Base-by-base conservation (phyloP, 2,329 filamentous ascomycete genomes). In the Gnomoniopsis smithogilvyi region DNA sequence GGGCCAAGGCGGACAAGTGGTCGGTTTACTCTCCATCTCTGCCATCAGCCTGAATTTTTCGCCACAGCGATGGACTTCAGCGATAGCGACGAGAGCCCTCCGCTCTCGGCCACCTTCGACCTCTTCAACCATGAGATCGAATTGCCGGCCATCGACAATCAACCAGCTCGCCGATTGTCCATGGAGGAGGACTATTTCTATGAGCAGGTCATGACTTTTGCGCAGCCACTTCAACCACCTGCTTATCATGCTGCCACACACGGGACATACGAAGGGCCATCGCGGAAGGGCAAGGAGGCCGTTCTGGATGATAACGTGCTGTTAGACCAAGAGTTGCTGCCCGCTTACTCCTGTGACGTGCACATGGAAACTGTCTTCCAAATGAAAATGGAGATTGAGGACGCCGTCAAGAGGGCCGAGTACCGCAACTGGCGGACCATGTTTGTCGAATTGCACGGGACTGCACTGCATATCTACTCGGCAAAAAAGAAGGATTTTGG, bases 371-470 rank as follows among this genome's bases (percentile, higher is more conserved):
- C 78, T 26, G 75, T 86, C 6, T 86, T 87, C 66, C 74, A 78
- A 64, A 80, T 81, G 68, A 89, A 89, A 73, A 82, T 85, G 74
- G 87, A 91, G 70, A 80, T 90, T 58, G 80, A 85, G 62, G 81
- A 86, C 59, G 83, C 86, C 6, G 86, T 84, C 64, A 84, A 87
- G 67, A 76, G 83, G 49, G 82, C 86, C 47, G 76, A 81, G 62
- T 80, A 86, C 66, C 80, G 86, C 47, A 82, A 84, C 64, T 91
- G 88, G 88, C 77, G 79, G 64, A 78, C 83, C 57, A 80, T 84
- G 22, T 88, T 85, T 61, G 84, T 86, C 19, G 77, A 84, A 7
- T 77, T 92, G 30, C 82, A 84, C 65, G 89, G 89, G 11, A 92
- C 89, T 0, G 81, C 86, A 45, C 78, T 92, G 64, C 82, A 80